Base-by-base conservation (phyloP, 2,329 filamentous ascomycete species). In the Periglandula ipomoeae region DNA sequence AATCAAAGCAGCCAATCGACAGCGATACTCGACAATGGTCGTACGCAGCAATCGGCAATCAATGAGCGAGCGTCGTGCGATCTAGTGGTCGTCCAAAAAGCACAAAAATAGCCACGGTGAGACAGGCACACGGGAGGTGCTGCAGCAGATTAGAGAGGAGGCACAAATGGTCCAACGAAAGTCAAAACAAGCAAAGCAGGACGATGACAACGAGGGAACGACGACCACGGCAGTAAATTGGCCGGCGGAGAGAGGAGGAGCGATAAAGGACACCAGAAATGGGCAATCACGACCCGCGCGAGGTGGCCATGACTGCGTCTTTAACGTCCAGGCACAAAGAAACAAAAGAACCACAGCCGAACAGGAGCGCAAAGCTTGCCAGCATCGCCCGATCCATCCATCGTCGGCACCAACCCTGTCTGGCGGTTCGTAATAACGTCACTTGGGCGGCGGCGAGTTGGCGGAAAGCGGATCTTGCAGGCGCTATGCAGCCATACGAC, bases 11-110 rank as follows among this genome's bases (percentile, higher is more conserved):
- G 23, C n/a, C 15, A 5, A 11, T 20, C 19, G 34, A 17, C 32
- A 15, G 23, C 17, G 37, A 20, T n/a, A 35, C 13, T 22, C 24
- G 37, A 35, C 17, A 27, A 23, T n/a, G 35, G 35, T 27, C 22
- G 23, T 8, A 24, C 37, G 34, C 34, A 17, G 38, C 17, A 39
- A 27, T 24, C 23, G n/a, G 22, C 20, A 11, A 38, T 27, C 17
- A 30, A 39, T 15, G 44, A 45, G 42, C 13, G 22, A 46, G 20
- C 22, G 30, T 38, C 7, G 38, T 48, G n/a, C 17, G 40, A 35
- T 44, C 8, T 24, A 17, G 17, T 19, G 13, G 34, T 23, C 44
- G 44, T 40, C 44, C 49, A 47, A 50, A 50, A 47, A 23, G 38
- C 13, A 40, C 32, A 47, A 46, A 47, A 38, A 24, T 24, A 4